Conservation (phyloP, 2,329 filamentous ascomycete genomes). For the Diaporthe aspalathi region DNA sequence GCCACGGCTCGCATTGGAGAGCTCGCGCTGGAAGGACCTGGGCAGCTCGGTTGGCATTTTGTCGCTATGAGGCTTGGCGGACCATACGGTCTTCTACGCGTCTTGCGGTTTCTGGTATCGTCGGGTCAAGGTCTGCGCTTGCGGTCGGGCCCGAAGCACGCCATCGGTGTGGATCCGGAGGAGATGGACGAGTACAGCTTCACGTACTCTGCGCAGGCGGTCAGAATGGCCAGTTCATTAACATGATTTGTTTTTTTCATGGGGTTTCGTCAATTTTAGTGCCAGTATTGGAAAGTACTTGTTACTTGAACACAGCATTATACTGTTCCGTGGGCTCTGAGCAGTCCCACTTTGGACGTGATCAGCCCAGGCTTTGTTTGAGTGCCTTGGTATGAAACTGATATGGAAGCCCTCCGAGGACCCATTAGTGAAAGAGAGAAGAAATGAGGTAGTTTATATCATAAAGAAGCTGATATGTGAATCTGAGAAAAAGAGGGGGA, state of each 20-base stretch:
- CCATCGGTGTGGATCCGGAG: conserved; percentile 4
- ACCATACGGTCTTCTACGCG: not conserved
- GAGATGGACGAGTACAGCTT: not conserved
- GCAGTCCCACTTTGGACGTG: no score
- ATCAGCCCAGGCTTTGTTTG: no score
- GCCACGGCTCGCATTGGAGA: conserved; percentile 39
- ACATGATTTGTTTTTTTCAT: not conserved
- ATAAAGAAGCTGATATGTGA: no score
- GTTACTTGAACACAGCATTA: no score
- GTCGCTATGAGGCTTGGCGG: not conserved
- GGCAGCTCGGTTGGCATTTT: not conserved
- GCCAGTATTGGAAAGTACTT: no score
- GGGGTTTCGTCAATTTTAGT: not conserved
- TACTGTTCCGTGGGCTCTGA: no score
- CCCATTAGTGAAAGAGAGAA: no score
- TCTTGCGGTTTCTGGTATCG: not conserved
- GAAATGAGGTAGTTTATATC: no score
- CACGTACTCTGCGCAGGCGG: not conserved
- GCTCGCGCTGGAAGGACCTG: conserved; percentile 36
- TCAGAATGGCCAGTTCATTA: not conserved
- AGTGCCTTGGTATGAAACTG: no score
- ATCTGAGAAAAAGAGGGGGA: no score
- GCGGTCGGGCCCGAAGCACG: conserved; percentile 13
- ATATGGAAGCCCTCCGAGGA: no score
- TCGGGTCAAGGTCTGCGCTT: not conserved